phyloP scores from a whole-genome alignment of 139 green algal genomes.

The Raphidocelis subcapitata region DNA sequence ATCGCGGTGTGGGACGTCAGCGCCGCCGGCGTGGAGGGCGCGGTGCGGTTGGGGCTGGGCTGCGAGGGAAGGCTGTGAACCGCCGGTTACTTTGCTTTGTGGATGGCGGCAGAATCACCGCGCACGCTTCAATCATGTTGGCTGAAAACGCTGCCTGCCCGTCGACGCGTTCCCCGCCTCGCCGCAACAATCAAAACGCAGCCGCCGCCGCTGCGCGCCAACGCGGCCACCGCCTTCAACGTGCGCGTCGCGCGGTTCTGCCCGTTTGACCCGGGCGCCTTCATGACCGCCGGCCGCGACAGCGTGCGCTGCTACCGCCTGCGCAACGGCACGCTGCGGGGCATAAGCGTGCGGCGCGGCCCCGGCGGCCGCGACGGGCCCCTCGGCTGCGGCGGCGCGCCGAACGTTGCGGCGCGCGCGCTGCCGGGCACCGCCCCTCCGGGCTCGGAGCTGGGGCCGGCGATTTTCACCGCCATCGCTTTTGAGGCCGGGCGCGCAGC shows the following conservation, averaged over 20 bases:
- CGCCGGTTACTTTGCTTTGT: too few relatives aligned
- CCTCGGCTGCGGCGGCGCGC: too few relatives aligned
- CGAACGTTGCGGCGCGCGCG: too few relatives aligned
- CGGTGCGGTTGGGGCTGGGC: slow-evolving; percentile 3
- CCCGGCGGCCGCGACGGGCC: too few relatives aligned
- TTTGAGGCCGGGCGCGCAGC: slow-evolving; percentile 57
- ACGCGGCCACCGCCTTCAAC: slow-evolving; percentile 64
- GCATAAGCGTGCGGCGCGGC: slow-evolving; percentile 53
- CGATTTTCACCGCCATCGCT: slow-evolving; percentile 83
- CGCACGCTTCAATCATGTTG: too few relatives aligned
- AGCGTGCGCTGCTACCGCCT: slow-evolving; percentile 76
- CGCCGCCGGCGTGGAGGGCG: slow-evolving; percentile 11
- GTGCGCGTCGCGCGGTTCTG: slow-evolving; percentile 64
- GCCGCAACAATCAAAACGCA: too few relatives aligned
- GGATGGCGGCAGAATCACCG: too few relatives aligned
- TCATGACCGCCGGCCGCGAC: slow-evolving; percentile 74
- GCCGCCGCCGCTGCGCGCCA: slow-evolving; percentile 42
- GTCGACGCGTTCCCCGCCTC: too few relatives aligned
- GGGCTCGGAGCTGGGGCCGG: slow-evolving; percentile 35
- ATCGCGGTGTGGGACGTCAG: slow-evolving; percentile 77
- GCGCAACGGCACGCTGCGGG: slow-evolving; percentile 55
- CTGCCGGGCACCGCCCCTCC: slow-evolving; percentile 16
- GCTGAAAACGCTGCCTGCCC: too few relatives aligned
- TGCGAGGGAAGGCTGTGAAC: too few relatives aligned
- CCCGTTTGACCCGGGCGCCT: slow-evolving; percentile 63